Evolutionary conservation across 495 filamentous ascomycete species (phyloP).

Genomic region (Cudoniella acicularis): DNA sequence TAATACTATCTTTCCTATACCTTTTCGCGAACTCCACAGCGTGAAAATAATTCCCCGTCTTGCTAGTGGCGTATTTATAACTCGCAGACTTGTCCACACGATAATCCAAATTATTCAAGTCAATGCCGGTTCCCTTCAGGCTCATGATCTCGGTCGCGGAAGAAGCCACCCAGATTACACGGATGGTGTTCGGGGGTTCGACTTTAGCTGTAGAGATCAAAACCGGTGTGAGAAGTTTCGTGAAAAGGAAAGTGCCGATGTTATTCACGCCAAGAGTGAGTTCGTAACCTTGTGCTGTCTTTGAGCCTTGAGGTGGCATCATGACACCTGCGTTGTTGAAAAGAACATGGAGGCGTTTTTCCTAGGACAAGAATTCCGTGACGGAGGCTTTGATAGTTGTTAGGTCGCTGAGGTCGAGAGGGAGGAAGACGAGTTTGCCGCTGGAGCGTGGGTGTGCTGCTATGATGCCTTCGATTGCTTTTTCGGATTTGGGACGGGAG

Average conservation of each 20-base stretch:
- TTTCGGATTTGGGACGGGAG: conserved; percentile 44
- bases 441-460: conserved; percentile 11
- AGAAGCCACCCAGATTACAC: conserved; percentile 38
- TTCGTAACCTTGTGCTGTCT: conserved; percentile 27
- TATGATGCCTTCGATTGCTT: conserved; percentile 45
- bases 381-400: conserved; percentile 27
- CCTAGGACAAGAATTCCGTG: conserved; percentile 32
- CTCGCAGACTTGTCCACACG: conserved; percentile 2
- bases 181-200: conserved; percentile 30
- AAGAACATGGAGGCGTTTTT: conserved; percentile 49
- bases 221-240: conserved; percentile 35
- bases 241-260: conserved; percentile 38
- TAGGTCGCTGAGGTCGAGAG: conserved; percentile 39
- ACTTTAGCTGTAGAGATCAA: conserved; percentile 31
- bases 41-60: conserved; percentile 32
- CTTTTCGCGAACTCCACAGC: conserved; percentile 30
- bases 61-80: conserved; percentile 33
- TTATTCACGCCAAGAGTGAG: conserved; percentile 37
- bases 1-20: conserved; percentile 25
- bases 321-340: conserved; percentile 70
- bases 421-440: conserved; percentile 35
- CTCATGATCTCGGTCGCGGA: conserved; percentile 24
- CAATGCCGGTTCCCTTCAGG: conserved; percentile 25
- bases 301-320: conserved; percentile 37
- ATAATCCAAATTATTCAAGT: conserved; percentile 26